phyloP scores from a whole-genome alignment of 2,329 filamentous ascomycete species.

The Westerdykella aurantiaca region DNA sequence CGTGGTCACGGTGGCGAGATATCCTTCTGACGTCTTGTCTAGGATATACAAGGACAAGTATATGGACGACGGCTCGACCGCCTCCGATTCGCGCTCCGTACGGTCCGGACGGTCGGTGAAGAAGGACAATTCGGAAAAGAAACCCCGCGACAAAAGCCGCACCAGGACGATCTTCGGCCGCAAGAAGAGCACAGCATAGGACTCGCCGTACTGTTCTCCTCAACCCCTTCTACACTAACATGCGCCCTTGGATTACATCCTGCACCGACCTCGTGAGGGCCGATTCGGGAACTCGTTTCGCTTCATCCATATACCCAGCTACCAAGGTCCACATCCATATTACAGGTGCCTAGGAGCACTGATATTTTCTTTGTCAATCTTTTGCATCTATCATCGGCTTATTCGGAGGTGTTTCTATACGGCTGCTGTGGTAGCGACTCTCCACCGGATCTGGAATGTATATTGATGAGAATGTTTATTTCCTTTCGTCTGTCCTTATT shows the following conservation, averaged over 20 bases:
- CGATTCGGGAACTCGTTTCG: conserved; percentile 14
- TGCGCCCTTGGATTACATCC: conserved; percentile 29
- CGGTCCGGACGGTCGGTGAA: conserved; percentile 43
- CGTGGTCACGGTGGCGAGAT: not conserved
- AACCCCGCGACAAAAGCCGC: conserved; percentile 68
- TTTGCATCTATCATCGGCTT: conserved; percentile 1
- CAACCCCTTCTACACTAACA: conserved; percentile 17
- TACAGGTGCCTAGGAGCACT: not conserved
- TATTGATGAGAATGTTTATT: conserved; percentile 7
- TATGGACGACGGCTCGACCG: conserved; percentile 48
- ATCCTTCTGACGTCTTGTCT: conserved; percentile 9
- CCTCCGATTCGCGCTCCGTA: conserved; percentile 40
- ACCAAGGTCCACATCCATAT: not conserved
- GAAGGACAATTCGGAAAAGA: conserved; percentile 49
- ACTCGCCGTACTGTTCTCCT: conserved; percentile 3
- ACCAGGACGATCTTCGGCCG: conserved; percentile 67
- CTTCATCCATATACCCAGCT: not conserved
- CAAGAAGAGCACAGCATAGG: conserved; percentile 42
- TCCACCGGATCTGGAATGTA: conserved; percentile 1
- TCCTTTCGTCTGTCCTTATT: not conserved
- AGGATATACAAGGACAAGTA: conserved; percentile 99
- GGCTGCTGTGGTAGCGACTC: conserved; percentile 1
- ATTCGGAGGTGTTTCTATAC: conserved; percentile 7
- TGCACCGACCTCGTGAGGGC: conserved; percentile 28
- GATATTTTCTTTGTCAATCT: conserved; percentile 5